phyloP scores from a whole-genome alignment of 1,284 basidiomycete species.

The Somion occarium region DNA sequence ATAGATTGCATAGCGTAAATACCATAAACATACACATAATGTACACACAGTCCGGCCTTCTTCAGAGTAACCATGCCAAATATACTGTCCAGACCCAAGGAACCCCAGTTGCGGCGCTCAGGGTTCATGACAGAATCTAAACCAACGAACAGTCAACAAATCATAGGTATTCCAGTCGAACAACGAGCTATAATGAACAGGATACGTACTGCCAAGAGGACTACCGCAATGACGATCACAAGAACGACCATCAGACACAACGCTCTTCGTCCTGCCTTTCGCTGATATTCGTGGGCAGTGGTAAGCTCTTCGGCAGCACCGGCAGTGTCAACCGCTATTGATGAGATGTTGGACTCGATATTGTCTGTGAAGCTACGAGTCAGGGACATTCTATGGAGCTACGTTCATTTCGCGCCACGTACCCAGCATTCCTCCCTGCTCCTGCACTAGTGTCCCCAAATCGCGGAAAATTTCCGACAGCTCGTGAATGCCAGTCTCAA shows the following conservation, averaged over 20 bases:
- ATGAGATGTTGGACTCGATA: conserved; percentile 92
- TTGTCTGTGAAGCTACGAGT: conserved; percentile 62
- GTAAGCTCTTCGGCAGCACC: conserved; percentile 86
- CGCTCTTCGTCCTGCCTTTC: conserved; percentile 87
- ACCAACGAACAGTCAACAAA: conserved; percentile 17
- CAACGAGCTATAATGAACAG: conserved; percentile 22
- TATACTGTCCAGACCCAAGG: background rate
- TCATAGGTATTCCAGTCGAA: conserved; percentile 21
- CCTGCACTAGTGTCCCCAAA: conserved; percentile 89
- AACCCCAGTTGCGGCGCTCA: background rate
- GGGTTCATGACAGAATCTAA: conserved; percentile 26
- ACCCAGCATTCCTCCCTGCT: conserved; percentile 96
- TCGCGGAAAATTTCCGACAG: conserved; percentile 97
- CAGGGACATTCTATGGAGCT: background rate
- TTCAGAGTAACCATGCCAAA: too few relatives aligned
- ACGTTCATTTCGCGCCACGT: conserved; percentile 23
- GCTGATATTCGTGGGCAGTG: conserved; percentile 91
- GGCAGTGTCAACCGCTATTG: conserved; percentile 80
- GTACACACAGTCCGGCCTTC: conserved; percentile 2
- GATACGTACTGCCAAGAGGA: conserved; percentile 83
- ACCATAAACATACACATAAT: background rate
- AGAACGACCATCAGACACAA: conserved; percentile 89
- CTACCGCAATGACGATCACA: conserved; percentile 83
- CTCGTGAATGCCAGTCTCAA: conserved; percentile 96
- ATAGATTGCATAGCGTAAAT: too few relatives aligned